Base-by-base conservation (phyloP, 768 basidiomycete genomes). In the Auriscalpium orientale region DNA sequence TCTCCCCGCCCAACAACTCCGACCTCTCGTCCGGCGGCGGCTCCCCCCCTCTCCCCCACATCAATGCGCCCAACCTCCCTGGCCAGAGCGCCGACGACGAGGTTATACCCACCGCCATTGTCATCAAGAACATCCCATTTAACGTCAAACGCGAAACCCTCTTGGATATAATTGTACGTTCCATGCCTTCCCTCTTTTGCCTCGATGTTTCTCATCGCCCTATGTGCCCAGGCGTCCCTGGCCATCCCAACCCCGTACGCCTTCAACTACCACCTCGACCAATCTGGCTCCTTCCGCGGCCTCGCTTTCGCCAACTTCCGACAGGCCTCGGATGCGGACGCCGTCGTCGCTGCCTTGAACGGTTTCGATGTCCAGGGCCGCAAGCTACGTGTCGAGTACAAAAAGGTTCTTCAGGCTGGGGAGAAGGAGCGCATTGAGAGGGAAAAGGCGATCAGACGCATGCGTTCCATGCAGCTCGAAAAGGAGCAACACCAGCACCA, bases 121-220 rank as follows among this genome's bases (percentile, higher is more conserved):
- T 99, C 68, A 98, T 99, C 72, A 99, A 99, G 83, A 98, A 98
- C 78, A 99, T 99, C 76, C 95, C 95, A 63, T 99, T 99, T 79
- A 94, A 94, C 66, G 93, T 98, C 63, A 91, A 94, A 75, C 87
- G 91, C 67, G 95, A 98, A 75, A 91, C 91, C 46, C 82, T 99
- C 64, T 84, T 98, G 67, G 87, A 89, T 75, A 93, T 98, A 70
- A 98, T 99, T 70, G 95, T 95, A 56, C 61, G 91, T 82, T 49
- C 51, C 61, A 55, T 54, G 46, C 49, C 60, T 43, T 44, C 16
- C 12, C 20, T n/a, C 43, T 47, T 10, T 9, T 53, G 28, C 33
- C 13, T 46, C 52, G 49, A 53, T 21, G 45, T 60, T 57, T 50
- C 56, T 51, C 44, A 51, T 12, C 49, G 16, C 46, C 51, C 18